Evolutionary conservation across 2,329 filamentous ascomycete genomes (phyloP), one percentile per base, ranked within the genome.

Genomic region (Aspergillus bombycis): DNA sequence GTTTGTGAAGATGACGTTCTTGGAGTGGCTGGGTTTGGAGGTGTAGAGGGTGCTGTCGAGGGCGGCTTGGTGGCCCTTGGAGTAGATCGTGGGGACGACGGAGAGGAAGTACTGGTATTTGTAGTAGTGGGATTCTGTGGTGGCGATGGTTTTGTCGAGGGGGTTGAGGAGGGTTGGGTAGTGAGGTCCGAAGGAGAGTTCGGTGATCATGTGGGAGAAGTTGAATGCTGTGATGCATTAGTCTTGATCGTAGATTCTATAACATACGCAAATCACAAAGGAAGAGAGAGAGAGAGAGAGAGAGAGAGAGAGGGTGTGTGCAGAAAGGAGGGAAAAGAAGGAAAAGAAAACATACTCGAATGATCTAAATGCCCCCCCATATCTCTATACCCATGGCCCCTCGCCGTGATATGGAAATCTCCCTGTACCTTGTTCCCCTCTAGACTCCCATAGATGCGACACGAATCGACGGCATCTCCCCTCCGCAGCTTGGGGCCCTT

Each of bases 71-170:
- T 69, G 66, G 60, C 75, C 84, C 64, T 90, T 85, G 77, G 88
- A 93, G 84, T 98, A 99, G 72, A 96, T 87, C 6, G 95, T 99
- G 2, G 95, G 95, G 2, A 99, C 95, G 43, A 99, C 86, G 45
- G 92, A 96, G 75, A 98, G 85, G 82, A 95, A 98, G 86, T 99
- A 99, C 80, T 99, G 95, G 83, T 93, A 98, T 80, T 95, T 96
- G 86, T 94, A 90, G 83, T 97, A 98, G 83, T 96, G 86, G 65
- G 79, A 77, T 19, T 84, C 75, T n/a, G 91, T 94, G 4, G 84
- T 80, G 72, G 94, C 91, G 79, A 94, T 88, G 52, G 95, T 98
- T 69, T 90, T 89, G 81, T 98, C 95, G 72, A 99, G 91, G 0
- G 95, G 95, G 81, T 99, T 99, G 73, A 91, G 86, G 61, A 99